A percentile compares a stretch with the other conserved stretches of the same genome.
Evolutionary conservation across 305 asterid genomes (phyloP).

Genomic region (Salvia sclarea): DNA sequence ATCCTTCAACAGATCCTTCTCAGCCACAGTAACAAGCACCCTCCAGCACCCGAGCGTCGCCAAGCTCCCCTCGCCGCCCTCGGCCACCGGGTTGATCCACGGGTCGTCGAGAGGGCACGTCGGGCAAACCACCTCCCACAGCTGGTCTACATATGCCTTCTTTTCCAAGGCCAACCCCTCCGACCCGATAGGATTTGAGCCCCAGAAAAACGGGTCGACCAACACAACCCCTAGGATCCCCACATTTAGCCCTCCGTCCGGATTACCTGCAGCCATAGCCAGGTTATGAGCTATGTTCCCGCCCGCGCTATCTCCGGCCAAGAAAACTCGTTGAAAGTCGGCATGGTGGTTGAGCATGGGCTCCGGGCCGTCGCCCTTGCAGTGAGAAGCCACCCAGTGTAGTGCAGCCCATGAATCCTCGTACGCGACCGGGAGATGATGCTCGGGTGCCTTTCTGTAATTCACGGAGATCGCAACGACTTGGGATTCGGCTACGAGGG

Average conservation of each 20-base stretch:
- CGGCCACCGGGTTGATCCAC: slow-evolving; percentile 36
- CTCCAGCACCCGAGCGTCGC: slow-evolving; percentile 37
- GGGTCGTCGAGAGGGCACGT: slow-evolving; percentile 37
- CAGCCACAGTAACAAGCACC: slow-evolving; percentile 45
- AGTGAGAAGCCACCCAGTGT: slow-evolving; percentile 49
- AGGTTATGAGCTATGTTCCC: slow-evolving; percentile 52
- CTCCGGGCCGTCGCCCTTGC: slow-evolving; percentile 33
- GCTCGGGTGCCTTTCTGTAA: slow-evolving; percentile 53
- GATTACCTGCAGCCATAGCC: slow-evolving; percentile 39
- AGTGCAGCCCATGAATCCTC: slow-evolving; percentile 58
- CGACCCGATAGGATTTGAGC: slow-evolving; percentile 40
- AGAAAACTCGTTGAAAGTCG: slow-evolving; percentile 42
- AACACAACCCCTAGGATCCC: slow-evolving; percentile 42
- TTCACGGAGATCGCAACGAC: slow-evolving; percentile 47
- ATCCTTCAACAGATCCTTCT: slow-evolving; percentile 52
- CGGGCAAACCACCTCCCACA: slow-evolving; percentile 46
- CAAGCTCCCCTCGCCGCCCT: slow-evolving; percentile 33
- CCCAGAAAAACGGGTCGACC: slow-evolving; percentile 53
- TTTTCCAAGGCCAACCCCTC: slow-evolving; percentile 27
- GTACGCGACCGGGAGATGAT: slow-evolving; percentile 48
- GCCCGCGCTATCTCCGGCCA: slow-evolving; percentile 48
- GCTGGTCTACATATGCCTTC: slow-evolving; percentile 20
- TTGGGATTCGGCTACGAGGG: slow-evolving; percentile 44
- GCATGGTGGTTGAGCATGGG: slow-evolving; percentile 38
- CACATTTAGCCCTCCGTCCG: slow-evolving; percentile 28